Evolutionary conservation across 2,329 filamentous ascomycete species (phyloP), one percentile per base, ranked within the genome.

Genomic region (Pyricularia pennisetigena): DNA sequence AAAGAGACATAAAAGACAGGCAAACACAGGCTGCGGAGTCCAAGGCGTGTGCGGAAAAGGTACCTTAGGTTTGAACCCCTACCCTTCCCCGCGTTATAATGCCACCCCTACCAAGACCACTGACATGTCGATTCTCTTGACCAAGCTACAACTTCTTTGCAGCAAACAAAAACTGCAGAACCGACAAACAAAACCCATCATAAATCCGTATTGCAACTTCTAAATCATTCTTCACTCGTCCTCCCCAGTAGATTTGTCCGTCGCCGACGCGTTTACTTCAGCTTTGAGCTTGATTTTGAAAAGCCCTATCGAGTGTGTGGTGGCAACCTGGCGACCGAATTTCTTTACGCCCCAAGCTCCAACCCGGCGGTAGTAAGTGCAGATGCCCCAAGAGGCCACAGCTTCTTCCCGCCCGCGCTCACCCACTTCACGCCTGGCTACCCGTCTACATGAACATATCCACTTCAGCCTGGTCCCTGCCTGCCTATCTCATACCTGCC

Each of bases 81-180:
- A 59, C 65, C 66, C 66, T 67, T 67, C 66, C 66, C 66, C 66
- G 66, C 66, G 66, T 62, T 26, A n/a, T 64, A 49, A 32, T 64
- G 24, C 8, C 66, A 67, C 66, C 66, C 66, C 66, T 63, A 28
- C 54, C 20, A 24, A 32, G 59, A 26, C 24, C 59, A 66, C 14
- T 32, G 28, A 9, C 28, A 59, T 69, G 66, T 66, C 67, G 57
- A 64, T 63, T 67, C 24, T 26, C 30, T 54, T 28, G 26, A 49
- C 65, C 5, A 28, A 59, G 54, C 41, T 59, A 29, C 41, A 67
- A 67, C 26, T 62, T 62, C 59, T 62, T 62, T 62, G 26, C 24
- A 28, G 59, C 59, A 28, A 62, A 61, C 57, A 61, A 62, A 62
- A 62, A 28, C 59, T 62, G 14, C 24, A 62, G 24, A 29, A 16